Percentiles rank a stretch among this genome's conserved stretches.
Conservation (phyloP, 495 filamentous ascomycete genomes). For the Trichoderma erinaceum region DNA sequence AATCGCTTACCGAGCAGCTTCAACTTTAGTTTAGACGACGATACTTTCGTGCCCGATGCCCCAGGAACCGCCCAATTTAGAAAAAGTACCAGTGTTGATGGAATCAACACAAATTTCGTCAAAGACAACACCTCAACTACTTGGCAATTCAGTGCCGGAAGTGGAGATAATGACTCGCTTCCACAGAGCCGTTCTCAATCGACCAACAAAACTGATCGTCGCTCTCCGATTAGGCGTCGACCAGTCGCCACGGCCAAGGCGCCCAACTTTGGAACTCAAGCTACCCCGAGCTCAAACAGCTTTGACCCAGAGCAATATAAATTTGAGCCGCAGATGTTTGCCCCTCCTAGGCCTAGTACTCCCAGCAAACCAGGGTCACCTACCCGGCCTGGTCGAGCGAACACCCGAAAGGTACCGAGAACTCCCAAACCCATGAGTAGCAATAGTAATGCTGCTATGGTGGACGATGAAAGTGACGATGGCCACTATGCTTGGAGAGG, state of each 20-base stretch:
- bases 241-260: not conserved
- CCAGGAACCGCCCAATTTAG: constrained; percentile 33
- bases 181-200: constrained; percentile 27
- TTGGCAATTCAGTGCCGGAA: constrained; percentile 43
- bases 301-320: constrained; percentile 61
- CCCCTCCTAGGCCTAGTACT: constrained; percentile 30
- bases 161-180: constrained; percentile 23
- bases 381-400: constrained; percentile 22
- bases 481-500: constrained; percentile 22
- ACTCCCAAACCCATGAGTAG: constrained; percentile 31
- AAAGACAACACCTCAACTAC: constrained; percentile 29
- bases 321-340: constrained; percentile 57
- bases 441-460: constrained; percentile 34
- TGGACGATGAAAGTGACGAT: constrained; percentile 37
- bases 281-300: constrained; percentile 25
- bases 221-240: constrained; percentile 24
- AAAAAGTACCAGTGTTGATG: constrained; percentile 57
- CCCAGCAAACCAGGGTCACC: constrained; percentile 33
- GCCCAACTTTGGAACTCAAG: constrained; percentile 3
- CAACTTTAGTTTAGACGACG: constrained; percentile 35
- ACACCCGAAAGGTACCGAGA: constrained; percentile 10
- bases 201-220: constrained; percentile 30
- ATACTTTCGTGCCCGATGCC: constrained; percentile 29
- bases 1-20: constrained; percentile 39
- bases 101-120: constrained; percentile 64